Evolutionary conservation across 164 flowering plant genomes (phyloP).

Genomic region (Vitis amurensis): DNA sequence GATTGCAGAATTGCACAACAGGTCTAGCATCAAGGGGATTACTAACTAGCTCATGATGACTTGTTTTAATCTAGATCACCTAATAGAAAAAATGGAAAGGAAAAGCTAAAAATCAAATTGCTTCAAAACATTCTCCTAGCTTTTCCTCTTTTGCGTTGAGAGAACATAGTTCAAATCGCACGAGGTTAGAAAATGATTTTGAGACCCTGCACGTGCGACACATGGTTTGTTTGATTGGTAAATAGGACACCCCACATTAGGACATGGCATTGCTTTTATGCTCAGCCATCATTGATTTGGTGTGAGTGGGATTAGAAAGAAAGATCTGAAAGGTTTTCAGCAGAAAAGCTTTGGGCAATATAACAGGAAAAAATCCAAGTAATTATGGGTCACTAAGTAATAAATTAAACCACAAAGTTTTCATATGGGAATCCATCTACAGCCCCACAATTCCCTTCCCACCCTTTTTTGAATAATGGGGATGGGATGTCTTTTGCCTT

Average conservation of each 20-base stretch:
- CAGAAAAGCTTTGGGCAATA: not conserved
- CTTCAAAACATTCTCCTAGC: no score
- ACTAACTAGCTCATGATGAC: no score
- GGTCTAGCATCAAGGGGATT: no score
- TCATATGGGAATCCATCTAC: conserved; percentile 3
- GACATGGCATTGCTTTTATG: conserved; percentile 21
- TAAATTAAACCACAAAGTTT: conserved; percentile 2
- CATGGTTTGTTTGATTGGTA: conserved; percentile 9
- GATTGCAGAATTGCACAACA: no score
- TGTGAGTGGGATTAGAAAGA: not conserved
- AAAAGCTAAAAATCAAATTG: no score
- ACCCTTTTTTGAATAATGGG: conserved; percentile 1
- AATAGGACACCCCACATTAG: not conserved
- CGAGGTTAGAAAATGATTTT: not conserved
- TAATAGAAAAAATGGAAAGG: no score
- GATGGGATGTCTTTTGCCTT: conserved; percentile 26
- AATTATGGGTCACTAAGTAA: conserved; percentile 5
- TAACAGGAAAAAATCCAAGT: not conserved
- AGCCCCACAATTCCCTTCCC: not conserved
- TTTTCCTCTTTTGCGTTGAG: not conserved
- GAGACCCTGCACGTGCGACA: conserved; percentile 1
- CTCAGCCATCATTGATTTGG: conserved; percentile 11
- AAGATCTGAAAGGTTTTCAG: conserved; percentile 1
- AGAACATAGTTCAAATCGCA: not conserved
- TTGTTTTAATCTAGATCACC: no score